Evolutionary conservation across 2,329 filamentous ascomycete genomes (phyloP).

Genomic region (Pyrenophora graminea): DNA sequence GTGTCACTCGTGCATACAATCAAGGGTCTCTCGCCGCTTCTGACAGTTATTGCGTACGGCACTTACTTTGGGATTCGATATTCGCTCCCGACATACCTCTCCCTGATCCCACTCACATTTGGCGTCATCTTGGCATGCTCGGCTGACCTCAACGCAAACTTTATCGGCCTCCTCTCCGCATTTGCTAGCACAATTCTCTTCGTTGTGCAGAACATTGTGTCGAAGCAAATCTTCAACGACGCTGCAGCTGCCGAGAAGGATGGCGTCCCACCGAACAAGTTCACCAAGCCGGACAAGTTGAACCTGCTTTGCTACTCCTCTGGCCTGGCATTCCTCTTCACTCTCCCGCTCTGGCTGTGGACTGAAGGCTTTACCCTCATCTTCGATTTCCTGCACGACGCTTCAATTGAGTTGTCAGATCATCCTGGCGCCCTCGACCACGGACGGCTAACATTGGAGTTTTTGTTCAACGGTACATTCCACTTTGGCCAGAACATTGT

Average conservation of each 20-base stretch:
- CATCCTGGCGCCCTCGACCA: constrained; percentile 74
- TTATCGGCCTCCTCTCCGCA: constrained; percentile 87
- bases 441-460: constrained; percentile 71
- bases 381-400: constrained; percentile 77
- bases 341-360: constrained; percentile 90
- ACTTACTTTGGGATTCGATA: constrained; percentile 88
- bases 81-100: constrained; percentile 72
- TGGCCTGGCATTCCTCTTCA: constrained; percentile 85
- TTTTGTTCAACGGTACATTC: constrained; percentile 94
- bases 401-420: constrained; percentile 74
- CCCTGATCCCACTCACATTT: constrained; percentile 84
- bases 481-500: constrained; percentile 97
- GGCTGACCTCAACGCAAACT: constrained; percentile 83
- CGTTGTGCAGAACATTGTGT: constrained; percentile 98
- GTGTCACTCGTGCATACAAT: constrained; percentile 98
- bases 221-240: constrained; percentile 96
- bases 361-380: constrained; percentile 81
- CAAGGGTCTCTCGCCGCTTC: constrained; percentile 92
- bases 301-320: constrained; percentile 98
- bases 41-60: constrained; percentile 92
- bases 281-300: constrained; percentile 89
- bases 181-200: constrained; percentile 91
- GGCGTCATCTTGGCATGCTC: constrained; percentile 98
- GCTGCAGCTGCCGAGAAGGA: constrained; percentile 83
- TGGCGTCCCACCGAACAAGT: constrained; percentile 57